These are phyloP conservation scores for Talaromyces sp. DNA, from an alignment of 2,329 filamentous ascomycete genomes.

Conservation along the genomic window DNA sequence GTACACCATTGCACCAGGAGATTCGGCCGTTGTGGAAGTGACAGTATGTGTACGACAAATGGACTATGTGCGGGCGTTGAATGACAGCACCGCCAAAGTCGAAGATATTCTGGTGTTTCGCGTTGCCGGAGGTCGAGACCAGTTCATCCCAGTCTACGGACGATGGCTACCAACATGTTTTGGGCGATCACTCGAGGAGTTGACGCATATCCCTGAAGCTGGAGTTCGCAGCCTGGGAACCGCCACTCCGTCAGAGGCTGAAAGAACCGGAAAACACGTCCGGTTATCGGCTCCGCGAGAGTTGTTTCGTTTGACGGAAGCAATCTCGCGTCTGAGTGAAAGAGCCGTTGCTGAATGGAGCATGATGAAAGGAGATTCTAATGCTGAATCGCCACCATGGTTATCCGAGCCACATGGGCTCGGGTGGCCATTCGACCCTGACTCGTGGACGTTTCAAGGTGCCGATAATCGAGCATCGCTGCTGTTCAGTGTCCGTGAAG, in stretches of 20 bases:
- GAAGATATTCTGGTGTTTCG: slow-evolving; percentile 87
- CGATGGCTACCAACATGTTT: slow-evolving; percentile 78
- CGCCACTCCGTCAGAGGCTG: slow-evolving; percentile 21
- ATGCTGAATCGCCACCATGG: slow-evolving; percentile 47
- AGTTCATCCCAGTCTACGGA: slow-evolving; percentile 79
- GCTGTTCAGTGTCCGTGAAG: slow-evolving; percentile 49
- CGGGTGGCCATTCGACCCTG: slow-evolving; percentile 56
- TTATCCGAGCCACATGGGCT: slow-evolving; percentile 35
- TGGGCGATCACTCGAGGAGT: slow-evolving; percentile 78
- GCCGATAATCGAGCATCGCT: slow-evolving; percentile 38
- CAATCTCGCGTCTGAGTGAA: slow-evolving; percentile 58
- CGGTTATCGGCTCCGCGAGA: slow-evolving; percentile 80
- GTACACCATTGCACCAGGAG: slow-evolving; percentile 75
- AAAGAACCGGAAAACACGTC: slow-evolving; percentile 34
- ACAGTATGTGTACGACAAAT: slow-evolving; percentile 62
- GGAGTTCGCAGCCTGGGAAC: slow-evolving; percentile 63
- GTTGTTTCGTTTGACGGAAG: slow-evolving; percentile 82
- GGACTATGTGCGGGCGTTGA: slow-evolving; percentile 62
- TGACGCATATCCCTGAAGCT: slow-evolving; percentile 76
- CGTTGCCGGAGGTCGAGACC: slow-evolving; percentile 76
- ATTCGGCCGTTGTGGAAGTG: slow-evolving; percentile 67
- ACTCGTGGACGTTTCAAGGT: slow-evolving; percentile 43
- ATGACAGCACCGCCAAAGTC: slow-evolving; percentile 59
- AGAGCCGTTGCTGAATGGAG: slow-evolving; percentile 58
- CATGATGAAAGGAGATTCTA: slow-evolving; percentile 45